Percentiles rank a stretch among this genome's conserved stretches.
Conservation (phyloP, 83 land plant genomes). For the Isoetes engelmannii region DNA sequence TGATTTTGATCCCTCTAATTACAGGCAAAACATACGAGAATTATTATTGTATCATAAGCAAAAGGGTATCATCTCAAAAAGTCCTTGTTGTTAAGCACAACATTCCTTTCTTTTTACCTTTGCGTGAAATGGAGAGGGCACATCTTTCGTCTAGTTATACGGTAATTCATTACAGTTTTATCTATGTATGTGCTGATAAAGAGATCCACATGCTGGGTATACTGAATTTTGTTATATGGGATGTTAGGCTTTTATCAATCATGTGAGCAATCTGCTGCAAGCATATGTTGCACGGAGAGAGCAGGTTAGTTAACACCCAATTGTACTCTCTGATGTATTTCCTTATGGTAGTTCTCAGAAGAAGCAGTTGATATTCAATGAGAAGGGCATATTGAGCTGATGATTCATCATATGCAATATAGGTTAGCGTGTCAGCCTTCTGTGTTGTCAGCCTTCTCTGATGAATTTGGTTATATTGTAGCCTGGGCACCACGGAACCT, state of each 20-base stretch:
- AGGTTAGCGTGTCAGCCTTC: not conserved
- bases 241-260: constrained; percentile 49
- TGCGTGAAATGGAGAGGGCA: constrained; percentile 65
- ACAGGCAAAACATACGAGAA: constrained; percentile 70
- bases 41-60: constrained; percentile 69
- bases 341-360: not conserved
- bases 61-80: constrained; percentile 67
- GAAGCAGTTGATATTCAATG: too few relatives aligned
- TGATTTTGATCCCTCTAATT: not conserved
- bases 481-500: not conserved
- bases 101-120: constrained; percentile 69
- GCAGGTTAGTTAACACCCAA: constrained; percentile 42
- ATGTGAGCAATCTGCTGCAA: constrained; percentile 66
- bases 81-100: constrained; percentile 71
- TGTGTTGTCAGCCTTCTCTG: not conserved
- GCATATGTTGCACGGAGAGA: constrained; percentile 81
- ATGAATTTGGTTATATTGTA: not conserved
- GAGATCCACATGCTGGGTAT: not conserved
- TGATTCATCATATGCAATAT: not conserved
- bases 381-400: too few relatives aligned
- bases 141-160: constrained; percentile 64
- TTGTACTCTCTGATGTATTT: not conserved
- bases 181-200: not conserved
- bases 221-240: not conserved
- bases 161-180: constrained; percentile 25